phyloP scores from a whole-genome alignment of 345 rosid species.

The Arabidopsis suecica region DNA sequence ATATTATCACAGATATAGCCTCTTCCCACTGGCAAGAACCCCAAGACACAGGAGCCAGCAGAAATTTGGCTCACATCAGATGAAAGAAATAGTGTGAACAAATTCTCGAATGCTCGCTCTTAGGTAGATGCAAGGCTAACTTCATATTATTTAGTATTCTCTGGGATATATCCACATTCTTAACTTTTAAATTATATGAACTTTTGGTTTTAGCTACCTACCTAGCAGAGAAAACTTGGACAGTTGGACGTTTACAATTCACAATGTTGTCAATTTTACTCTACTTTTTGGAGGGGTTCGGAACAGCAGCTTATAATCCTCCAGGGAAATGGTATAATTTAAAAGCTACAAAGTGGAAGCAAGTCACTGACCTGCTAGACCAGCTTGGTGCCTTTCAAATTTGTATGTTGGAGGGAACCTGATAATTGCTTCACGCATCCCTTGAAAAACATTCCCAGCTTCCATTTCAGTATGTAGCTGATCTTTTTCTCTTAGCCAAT shows the following conservation, averaged over 20 bases:
- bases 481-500: slow-evolving; percentile 84
- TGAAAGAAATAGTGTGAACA: slow-evolving; percentile 12
- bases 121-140: slow-evolving; percentile 9
- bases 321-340: slow-evolving; percentile 1
- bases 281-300: neutral
- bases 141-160: slow-evolving; percentile 1
- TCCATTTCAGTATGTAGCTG: slow-evolving; percentile 81
- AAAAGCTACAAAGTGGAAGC: slow-evolving; percentile 12
- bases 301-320: slow-evolving; percentile 4
- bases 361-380: slow-evolving; percentile 66
- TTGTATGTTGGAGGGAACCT: slow-evolving; percentile 87
- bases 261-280: slow-evolving; percentile 11
- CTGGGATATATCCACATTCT: slow-evolving; percentile 6
- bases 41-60: neutral
- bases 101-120: neutral
- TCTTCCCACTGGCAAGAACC: neutral
- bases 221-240: slow-evolving; percentile 3
- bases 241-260: slow-evolving; percentile 3
- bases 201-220: neutral
- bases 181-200: slow-evolving; percentile 8
- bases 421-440: slow-evolving; percentile 84
- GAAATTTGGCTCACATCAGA: neutral
- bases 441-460: slow-evolving; percentile 84
- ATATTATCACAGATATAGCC: slow-evolving; percentile 16
- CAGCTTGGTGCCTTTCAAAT: slow-evolving; percentile 71